Base-by-base conservation (phyloP, 371 early-diverging fungal genomes). In the Rhizopus delemar region DNA sequence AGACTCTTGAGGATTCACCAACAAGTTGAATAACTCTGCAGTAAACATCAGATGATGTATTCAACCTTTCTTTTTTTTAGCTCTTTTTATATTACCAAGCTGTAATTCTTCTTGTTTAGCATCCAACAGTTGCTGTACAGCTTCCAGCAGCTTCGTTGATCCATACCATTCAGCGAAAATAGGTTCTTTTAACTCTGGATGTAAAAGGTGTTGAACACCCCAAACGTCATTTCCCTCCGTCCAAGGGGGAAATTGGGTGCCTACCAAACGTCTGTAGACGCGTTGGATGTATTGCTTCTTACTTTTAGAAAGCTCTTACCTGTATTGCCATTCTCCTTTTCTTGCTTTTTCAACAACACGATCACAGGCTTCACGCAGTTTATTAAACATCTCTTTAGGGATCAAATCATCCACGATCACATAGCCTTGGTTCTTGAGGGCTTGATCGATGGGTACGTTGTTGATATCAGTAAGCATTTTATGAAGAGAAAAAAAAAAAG, bases 191-290 rank as follows among this genome's bases (percentile, higher is more conserved):
- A 83, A 53, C 3, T 80, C 78, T 41, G 83, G 83, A 52, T 83
- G 78, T 39, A 70, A 67, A 51, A 80, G 48, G 41, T 77, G 77
- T 43, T 83, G 83, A 38, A 83, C 78, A 51, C 83, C 81, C 83
- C 83, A 83, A 2, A 77, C 76, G 52, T 80, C 79, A 31, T 73
- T 75, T 6, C 74, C 81, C 58, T 80, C 78, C 12, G 66, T 71
- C 83, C 83, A 83, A 33, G 81, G 83, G 35, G 83, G 83, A 45
- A 83, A 83, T 49, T 78, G 80, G 8, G 77, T 80, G 35, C 83
- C 83, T 7, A 83, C 83, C 33, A 77, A 60, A 46, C 80, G 78
- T 56, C 77, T 29, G 16, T 0, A 36, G 9, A 34, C n/a, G 7
- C 13, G 7, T 46, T 8, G 3, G 22, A 22, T 46, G 13, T 51